Evolutionary conservation across 148 eudicot genomes (phyloP).

Genomic region (Vaccinium macrocarpon): DNA sequence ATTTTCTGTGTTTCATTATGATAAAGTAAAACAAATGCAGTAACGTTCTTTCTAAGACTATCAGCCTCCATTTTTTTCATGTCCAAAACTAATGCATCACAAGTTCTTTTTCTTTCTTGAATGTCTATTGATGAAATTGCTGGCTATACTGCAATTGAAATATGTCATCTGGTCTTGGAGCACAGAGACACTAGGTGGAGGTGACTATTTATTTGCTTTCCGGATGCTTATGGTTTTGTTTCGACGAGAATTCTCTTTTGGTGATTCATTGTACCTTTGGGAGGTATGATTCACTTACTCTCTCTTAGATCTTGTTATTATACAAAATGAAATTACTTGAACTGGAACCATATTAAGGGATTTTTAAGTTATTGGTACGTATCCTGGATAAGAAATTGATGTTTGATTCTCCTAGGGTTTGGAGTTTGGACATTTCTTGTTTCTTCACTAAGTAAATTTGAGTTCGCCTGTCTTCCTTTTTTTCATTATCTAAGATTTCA

Average conservation of each 20-base stretch:
- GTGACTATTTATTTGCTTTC: slow-evolving; percentile 92
- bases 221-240: slow-evolving; percentile 99
- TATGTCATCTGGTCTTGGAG: slow-evolving; percentile 25
- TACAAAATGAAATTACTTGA: not conserved
- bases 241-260: slow-evolving; percentile 94
- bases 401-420: not conserved
- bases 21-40: not conserved
- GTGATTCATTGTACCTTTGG: slow-evolving; percentile 95
- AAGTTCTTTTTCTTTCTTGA: not conserved
- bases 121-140: not conserved
- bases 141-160: not conserved
- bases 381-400: not conserved
- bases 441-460: not conserved
- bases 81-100: not conserved
- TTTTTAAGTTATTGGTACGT: not conserved
- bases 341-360: not conserved
- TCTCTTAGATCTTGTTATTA: not conserved
- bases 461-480: not conserved
- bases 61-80: not conserved
- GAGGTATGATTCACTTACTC: slow-evolving; percentile 54
- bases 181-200: slow-evolving; percentile 88
- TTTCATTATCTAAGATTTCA: not conserved
- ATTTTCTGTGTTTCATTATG: not conserved
- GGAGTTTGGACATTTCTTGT: not conserved
- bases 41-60: not conserved